Percentiles rank a stretch among this genome's conserved stretches.
Evolutionary conservation across 768 basidiomycete species (phyloP).

Genomic region (Lactarius akahatsu): DNA sequence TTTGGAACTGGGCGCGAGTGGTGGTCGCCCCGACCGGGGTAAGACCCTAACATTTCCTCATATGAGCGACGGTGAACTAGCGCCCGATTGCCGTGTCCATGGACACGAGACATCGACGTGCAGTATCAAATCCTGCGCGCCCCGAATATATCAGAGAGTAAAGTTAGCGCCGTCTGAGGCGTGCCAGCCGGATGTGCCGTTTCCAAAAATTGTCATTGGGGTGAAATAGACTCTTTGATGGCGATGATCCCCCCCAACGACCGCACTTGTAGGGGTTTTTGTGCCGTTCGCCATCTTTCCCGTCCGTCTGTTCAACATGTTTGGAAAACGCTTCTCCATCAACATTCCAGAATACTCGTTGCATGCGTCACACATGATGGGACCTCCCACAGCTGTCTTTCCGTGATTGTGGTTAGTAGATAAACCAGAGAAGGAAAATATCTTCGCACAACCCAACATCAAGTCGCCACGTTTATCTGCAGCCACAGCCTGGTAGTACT

Average conservation of each 20-base stretch:
- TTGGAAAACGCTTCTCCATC: not conserved
- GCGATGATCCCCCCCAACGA: not conserved
- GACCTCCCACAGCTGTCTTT: not conserved
- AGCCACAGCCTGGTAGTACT: not conserved
- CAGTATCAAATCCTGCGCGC: not conserved
- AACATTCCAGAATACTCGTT: not conserved
- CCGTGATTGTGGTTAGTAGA: not conserved
- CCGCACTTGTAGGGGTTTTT: not conserved
- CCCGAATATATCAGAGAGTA: too few species aligned
- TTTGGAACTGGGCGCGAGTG: not conserved
- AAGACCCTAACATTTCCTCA: too few species aligned
- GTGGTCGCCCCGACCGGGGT: not conserved
- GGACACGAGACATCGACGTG: not conserved
- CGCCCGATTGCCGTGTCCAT: not conserved
- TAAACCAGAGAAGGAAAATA: not conserved
- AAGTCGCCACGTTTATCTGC: not conserved
- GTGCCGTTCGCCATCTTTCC: not conserved
- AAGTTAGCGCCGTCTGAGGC: too few species aligned
- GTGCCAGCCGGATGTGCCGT: not conserved
- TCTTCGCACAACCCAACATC: not conserved
- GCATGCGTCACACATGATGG: not conserved
- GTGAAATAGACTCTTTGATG: not conserved
- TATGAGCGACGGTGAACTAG: too few species aligned
- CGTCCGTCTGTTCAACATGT: not conserved
- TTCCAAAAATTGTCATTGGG: not conserved